Evolutionary conservation across 371 early-diverging fungal species (phyloP).

Genomic region (Lichtheimia ramosa): DNA sequence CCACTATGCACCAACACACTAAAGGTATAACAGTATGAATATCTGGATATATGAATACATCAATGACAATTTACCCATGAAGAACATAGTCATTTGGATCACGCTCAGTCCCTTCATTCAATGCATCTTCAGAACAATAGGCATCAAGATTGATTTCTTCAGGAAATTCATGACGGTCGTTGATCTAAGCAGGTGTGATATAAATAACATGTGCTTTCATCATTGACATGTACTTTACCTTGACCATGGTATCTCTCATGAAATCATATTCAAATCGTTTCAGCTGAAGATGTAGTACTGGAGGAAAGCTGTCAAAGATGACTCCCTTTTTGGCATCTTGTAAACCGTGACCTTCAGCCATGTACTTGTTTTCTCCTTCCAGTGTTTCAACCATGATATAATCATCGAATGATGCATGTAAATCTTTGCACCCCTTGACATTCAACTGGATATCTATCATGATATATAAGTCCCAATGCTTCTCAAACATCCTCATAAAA

Average conservation of each 20-base stretch:
- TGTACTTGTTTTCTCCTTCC: slow-evolving; percentile 97
- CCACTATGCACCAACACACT: slow-evolving; percentile 98
- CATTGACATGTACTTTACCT: slow-evolving; percentile 43
- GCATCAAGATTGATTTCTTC: slow-evolving; percentile 81
- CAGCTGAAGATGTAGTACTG: slow-evolving; percentile 95
- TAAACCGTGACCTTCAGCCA: slow-evolving; percentile 93
- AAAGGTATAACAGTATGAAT: slow-evolving; percentile 4
- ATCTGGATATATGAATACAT: neutral
- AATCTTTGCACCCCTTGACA: slow-evolving; percentile 88
- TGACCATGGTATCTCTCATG: slow-evolving; percentile 88
- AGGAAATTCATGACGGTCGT: slow-evolving; percentile 97
- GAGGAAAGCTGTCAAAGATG: slow-evolving; percentile 92
- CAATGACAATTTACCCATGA: slow-evolving; percentile 61
- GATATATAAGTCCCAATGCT: slow-evolving; percentile 5
- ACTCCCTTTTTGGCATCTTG: slow-evolving; percentile 98
- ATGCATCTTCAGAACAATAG: slow-evolving; percentile 68
- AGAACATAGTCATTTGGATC: slow-evolving; percentile 70
- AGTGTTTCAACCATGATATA: slow-evolving; percentile 90
- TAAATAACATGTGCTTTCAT: neutral
- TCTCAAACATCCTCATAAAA: neutral
- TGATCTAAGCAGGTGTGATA: slow-evolving; percentile 59
- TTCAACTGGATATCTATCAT: slow-evolving; percentile 87
- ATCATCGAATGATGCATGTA: slow-evolving; percentile 89
- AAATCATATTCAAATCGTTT: slow-evolving; percentile 99
- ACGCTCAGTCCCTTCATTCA: slow-evolving; percentile 42